phyloP scores from a whole-genome alignment of 2,329 filamentous ascomycete species.

The Pochonia chlamydosporia region DNA sequence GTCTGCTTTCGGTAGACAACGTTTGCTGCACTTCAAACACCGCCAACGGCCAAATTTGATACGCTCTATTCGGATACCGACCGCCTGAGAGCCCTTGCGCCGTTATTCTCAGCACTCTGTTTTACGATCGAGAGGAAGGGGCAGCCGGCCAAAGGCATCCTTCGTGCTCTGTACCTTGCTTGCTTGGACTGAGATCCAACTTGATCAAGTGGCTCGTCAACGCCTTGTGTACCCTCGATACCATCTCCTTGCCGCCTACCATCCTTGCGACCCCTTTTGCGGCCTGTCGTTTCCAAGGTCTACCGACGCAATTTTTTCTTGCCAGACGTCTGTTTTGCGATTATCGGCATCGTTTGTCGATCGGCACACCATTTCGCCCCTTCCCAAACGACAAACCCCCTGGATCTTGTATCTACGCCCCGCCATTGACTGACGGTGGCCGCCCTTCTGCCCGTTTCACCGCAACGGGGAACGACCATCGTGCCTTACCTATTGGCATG shows the following conservation, averaged over 20 bases:
- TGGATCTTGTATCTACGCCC: conserved; percentile 2
- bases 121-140: background rate
- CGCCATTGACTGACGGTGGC: conserved; percentile 3
- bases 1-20: background rate
- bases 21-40: background rate
- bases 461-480: conserved; percentile 1
- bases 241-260: conserved; percentile 2
- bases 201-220: background rate
- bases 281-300: background rate
- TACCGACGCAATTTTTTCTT: background rate
- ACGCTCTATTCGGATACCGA: background rate
- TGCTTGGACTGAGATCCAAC: background rate
- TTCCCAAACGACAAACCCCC: background rate
- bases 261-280: background rate
- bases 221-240: background rate
- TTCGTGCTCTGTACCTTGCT: no score
- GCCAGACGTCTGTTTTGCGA: background rate
- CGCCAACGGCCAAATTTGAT: background rate
- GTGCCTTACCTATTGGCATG: conserved; percentile 1
- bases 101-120: background rate
- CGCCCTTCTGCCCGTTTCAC: conserved; percentile 5
- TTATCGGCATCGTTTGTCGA: conserved; percentile 4
- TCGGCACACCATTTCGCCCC: conserved; percentile 1
- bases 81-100: background rate
- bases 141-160: background rate